Conservation (phyloP, 2,329 filamentous ascomycete genomes). For the Penicillium sp. region DNA sequence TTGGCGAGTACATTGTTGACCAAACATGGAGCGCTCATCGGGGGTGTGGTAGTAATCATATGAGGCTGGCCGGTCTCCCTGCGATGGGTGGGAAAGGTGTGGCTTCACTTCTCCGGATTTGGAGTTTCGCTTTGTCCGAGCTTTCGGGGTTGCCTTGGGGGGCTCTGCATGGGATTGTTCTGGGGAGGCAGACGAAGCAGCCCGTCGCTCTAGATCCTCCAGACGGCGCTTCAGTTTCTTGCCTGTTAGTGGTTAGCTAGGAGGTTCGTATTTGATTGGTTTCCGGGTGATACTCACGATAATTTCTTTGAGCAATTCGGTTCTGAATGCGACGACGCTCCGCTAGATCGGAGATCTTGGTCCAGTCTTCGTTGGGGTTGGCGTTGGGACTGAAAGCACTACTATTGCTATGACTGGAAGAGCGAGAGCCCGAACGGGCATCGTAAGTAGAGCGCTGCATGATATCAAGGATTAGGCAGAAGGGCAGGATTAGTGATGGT, state of each 20-base stretch:
- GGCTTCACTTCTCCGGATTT: slow-evolving; percentile 29
- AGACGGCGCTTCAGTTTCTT: slow-evolving; percentile 69
- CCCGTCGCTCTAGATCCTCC: slow-evolving; percentile 63
- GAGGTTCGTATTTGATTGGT: no score
- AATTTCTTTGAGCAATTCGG: slow-evolving; percentile 95
- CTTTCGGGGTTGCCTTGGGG: slow-evolving; percentile 25
- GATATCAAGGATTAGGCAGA: not conserved
- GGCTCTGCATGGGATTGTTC: slow-evolving; percentile 59
- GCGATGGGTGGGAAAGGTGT: slow-evolving; percentile 18
- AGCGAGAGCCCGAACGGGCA: slow-evolving; percentile 51
- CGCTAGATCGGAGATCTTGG: slow-evolving; percentile 95
- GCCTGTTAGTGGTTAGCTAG: slow-evolving; percentile 38
- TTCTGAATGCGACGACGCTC: slow-evolving; percentile 95
- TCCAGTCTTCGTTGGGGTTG: slow-evolving; percentile 97
- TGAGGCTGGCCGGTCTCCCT: slow-evolving; percentile 32
- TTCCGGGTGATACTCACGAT: slow-evolving; percentile 66
- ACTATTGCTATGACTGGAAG: slow-evolving; percentile 73
- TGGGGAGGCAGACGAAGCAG: slow-evolving; percentile 62
- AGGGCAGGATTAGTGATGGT: slow-evolving; percentile 2
- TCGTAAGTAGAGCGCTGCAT: slow-evolving; percentile 37
- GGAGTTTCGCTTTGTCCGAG: slow-evolving; percentile 26
- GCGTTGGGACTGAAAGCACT: slow-evolving; percentile 93
- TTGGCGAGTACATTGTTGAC: slow-evolving; percentile 59
- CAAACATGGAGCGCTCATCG: slow-evolving; percentile 58
- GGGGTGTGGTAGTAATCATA: slow-evolving; percentile 35